Evolutionary conservation across 2,329 filamentous ascomycete species (phyloP), one percentile per base, ranked within the genome.

Genomic region (Ceratocystis variospora): DNA sequence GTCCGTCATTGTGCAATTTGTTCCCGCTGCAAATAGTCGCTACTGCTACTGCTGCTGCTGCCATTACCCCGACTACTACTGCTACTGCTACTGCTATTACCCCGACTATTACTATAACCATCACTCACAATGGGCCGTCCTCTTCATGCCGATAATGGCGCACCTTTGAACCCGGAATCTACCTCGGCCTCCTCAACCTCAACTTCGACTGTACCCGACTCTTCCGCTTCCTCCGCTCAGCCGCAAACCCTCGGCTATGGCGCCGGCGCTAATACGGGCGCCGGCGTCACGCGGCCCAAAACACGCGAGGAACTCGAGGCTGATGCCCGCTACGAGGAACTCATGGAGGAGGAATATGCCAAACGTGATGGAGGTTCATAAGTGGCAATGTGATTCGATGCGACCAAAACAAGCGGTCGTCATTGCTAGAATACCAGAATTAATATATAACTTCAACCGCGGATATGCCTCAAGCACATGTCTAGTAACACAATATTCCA

Each of bases 331-430:
- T 82, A 82, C 64, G 79, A 81, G 68, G 80, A 81, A 72, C 72
- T 74, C 3, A 81, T 82, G 71, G 80, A 82, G 74, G 80, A 82
- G 55, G 80, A 82, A 72, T 82, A 82, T 69, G 80, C 80, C 57
- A 82, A 81, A 76, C 73, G 79, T 46, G 80, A 82, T 63, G 80
- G 80, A 5, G 80, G 80, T 33, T 76, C 79, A 17, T 81, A 68
- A 68, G 19, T 15, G n/a, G 15, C 8, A 15, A 15, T 2, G 10
- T n/a, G 63, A n/a, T n/a, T 15, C 41, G 22, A 10, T 41, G 37
- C 37, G 37, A 5, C 37, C 37, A 41, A 41, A 15, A 41, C 37
- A 41, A 41, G 12, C 5, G 37, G 37, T 41, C 3, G 12, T 15
- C 37, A 41, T 2, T 41, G 10, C 37, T 41, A 41, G 37, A 41